phyloP scores from a whole-genome alignment of 2,329 filamentous ascomycete species.

The Coniochaeta pulveracea region DNA sequence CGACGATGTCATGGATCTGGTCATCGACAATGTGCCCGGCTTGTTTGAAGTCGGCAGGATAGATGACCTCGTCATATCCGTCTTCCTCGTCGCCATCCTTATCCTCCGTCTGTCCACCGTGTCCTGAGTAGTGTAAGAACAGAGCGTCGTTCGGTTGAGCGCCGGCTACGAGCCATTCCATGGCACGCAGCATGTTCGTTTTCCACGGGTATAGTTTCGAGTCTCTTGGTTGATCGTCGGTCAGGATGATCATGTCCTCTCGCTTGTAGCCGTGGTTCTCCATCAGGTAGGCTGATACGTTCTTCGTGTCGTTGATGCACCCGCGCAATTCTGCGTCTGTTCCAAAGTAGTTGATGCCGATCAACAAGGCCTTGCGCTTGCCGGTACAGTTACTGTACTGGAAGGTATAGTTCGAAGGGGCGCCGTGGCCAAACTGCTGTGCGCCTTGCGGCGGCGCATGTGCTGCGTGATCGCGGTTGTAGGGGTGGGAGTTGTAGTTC shows the following conservation, averaged over 20 bases:
- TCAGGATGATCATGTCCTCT: conserved; percentile 72
- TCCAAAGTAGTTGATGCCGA: conserved; percentile 74
- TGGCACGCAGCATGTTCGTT: conserved; percentile 61
- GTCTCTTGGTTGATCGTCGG: conserved; percentile 63
- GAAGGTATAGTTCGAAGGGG: conserved; percentile 58
- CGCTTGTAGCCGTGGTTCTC: conserved; percentile 59
- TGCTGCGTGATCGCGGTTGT: conserved; percentile 18
- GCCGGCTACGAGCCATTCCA: conserved; percentile 64
- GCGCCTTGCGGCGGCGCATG: conserved; percentile 31
- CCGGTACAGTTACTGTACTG: conserved; percentile 69
- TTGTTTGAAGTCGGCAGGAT: conserved; percentile 60
- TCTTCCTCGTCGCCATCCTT: conserved; percentile 67
- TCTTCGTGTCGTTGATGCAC: conserved; percentile 74
- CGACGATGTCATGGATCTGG: conserved; percentile 68
- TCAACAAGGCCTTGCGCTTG: conserved; percentile 60
- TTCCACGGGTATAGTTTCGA: conserved; percentile 64
- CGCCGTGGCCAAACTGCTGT: conserved; percentile 56
- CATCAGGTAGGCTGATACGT: conserved; percentile 61
- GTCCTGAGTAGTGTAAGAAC: conserved; percentile 72
- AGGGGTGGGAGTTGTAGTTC: conserved; percentile 23
- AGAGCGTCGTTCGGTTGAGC: conserved; percentile 65
- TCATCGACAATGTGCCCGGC: conserved; percentile 70
- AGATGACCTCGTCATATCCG: conserved; percentile 69
- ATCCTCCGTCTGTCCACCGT: conserved; percentile 66
- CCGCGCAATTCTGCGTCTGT: conserved; percentile 61